Conservation (phyloP, 768 basidiomycete genomes). For the Lactifluus hygrophoroides region DNA sequence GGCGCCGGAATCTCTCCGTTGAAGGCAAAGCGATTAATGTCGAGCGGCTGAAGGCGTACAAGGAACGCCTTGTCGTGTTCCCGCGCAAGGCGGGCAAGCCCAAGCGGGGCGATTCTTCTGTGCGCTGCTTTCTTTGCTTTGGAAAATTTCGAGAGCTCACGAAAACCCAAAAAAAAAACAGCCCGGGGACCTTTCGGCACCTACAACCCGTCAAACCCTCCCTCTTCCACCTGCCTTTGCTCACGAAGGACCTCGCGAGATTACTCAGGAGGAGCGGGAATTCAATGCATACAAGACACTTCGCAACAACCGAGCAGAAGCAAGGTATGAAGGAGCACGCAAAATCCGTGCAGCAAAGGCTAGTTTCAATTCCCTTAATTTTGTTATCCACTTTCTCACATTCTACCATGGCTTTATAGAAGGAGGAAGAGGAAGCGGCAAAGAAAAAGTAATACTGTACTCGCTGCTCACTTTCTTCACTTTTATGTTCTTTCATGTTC, state of each 20-base stretch:
- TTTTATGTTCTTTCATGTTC: too few species aligned
- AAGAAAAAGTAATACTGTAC: constrained; percentile 70
- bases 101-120: constrained; percentile 91
- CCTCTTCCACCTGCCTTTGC: constrained; percentile 60
- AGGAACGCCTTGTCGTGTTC: constrained; percentile 89
- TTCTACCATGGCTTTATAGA: constrained; percentile 35
- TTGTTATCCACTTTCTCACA: constrained; percentile 18
- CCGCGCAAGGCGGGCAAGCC: constrained; percentile 92
- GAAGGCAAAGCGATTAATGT: constrained; percentile 96
- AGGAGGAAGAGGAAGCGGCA: constrained; percentile 85
- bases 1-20: constrained; percentile 92
- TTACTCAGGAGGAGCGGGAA: constrained; percentile 82
- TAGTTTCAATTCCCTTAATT: constrained; percentile 24
- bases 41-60: constrained; percentile 90
- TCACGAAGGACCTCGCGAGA: constrained; percentile 85
- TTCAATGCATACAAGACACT: constrained; percentile 87
- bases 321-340: constrained; percentile 80
- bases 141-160: constrained; percentile 6
- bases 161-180: constrained; percentile 26
- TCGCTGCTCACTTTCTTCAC: constrained; percentile 17
- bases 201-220: constrained; percentile 59
- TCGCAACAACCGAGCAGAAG: constrained; percentile 72
- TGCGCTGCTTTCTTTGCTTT: constrained; percentile 34
- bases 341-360: constrained; percentile 84
- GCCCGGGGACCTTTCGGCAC: constrained; percentile 75